Conservation (phyloP, 169 alveolate genomes). For the Plasmodium yoelii region DNA sequence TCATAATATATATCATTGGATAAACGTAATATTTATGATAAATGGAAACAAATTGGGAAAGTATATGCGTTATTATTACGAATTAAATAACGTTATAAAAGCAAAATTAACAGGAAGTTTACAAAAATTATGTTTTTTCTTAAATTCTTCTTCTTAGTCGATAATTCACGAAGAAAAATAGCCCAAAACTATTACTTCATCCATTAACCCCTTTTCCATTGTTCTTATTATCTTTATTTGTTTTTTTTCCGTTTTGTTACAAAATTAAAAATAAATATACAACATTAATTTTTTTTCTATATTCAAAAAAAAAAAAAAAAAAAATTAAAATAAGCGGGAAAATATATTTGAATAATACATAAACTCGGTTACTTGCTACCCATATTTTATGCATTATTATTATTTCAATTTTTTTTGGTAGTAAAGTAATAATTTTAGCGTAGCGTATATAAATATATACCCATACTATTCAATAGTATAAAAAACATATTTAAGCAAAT, state of each 20-base stretch:
- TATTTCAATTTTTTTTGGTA: too few relatives aligned
- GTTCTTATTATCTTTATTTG: neutral
- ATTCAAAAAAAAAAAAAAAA: neutral
- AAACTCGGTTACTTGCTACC: too few relatives aligned
- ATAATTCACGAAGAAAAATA: neutral
- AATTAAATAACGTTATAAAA: neutral
- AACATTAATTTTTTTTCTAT: neutral
- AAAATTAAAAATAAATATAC: neutral
- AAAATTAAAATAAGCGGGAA: neutral
- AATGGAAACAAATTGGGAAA: too few relatives aligned
- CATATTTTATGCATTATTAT: too few relatives aligned
- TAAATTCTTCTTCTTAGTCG: neutral
- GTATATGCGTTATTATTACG: neutral
- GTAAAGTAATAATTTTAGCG: too few relatives aligned
- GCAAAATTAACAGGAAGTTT: neutral
- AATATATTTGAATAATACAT: neutral
- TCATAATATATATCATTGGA: too few relatives aligned
- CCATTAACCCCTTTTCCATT: neutral
- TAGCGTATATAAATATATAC: too few relatives aligned
- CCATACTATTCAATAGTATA: too few relatives aligned
- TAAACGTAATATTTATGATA: too few relatives aligned
- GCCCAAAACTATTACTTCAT: neutral
- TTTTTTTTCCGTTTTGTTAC: conserved; percentile 1
- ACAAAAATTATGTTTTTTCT: neutral
- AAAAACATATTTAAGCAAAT: too few relatives aligned